Percentiles rank a stretch among this genome's conserved stretches.
These are phyloP conservation scores for Oemleria cerasiformis DNA, from an alignment of 306 rosid species.

Conservation along the genomic window DNA sequence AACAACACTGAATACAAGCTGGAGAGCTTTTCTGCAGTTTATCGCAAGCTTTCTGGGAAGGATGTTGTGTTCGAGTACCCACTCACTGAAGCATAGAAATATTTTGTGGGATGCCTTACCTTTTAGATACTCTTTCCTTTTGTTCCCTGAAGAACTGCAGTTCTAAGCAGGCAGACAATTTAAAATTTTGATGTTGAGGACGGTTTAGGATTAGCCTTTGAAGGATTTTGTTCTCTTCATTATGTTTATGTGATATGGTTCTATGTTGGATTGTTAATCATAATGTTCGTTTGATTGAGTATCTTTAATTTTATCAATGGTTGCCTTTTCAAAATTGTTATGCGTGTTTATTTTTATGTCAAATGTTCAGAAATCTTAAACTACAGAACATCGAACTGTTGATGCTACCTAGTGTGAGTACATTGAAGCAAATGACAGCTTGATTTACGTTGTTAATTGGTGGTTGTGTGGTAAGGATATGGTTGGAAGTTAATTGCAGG, in stretches of 20 bases:
- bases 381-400: too few species aligned
- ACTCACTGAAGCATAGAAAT: slow-evolving; percentile 53
- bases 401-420: too few species aligned
- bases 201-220: background rate
- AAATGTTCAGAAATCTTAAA: background rate
- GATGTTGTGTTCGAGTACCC: slow-evolving; percentile 89
- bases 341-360: background rate
- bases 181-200: slow-evolving; percentile 18
- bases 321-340: background rate
- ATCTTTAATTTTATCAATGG: background rate
- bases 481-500: too few species aligned
- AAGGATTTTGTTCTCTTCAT: slow-evolving; percentile 15
- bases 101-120: background rate
- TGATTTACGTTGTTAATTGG: too few species aligned
- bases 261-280: background rate
- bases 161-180: slow-evolving; percentile 1
- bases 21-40: slow-evolving; percentile 79
- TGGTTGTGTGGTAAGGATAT: too few species aligned
- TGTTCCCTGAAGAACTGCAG: slow-evolving; percentile 6
- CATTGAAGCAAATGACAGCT: too few species aligned
- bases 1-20: slow-evolving; percentile 82
- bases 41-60: slow-evolving; percentile 80
- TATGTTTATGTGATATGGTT: slow-evolving; percentile 1
- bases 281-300: background rate
- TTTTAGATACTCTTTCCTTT: background rate